These are phyloP conservation scores for Ogataea sp. DNA, from an alignment of 805 yeast species.

Conservation along the genomic window DNA sequence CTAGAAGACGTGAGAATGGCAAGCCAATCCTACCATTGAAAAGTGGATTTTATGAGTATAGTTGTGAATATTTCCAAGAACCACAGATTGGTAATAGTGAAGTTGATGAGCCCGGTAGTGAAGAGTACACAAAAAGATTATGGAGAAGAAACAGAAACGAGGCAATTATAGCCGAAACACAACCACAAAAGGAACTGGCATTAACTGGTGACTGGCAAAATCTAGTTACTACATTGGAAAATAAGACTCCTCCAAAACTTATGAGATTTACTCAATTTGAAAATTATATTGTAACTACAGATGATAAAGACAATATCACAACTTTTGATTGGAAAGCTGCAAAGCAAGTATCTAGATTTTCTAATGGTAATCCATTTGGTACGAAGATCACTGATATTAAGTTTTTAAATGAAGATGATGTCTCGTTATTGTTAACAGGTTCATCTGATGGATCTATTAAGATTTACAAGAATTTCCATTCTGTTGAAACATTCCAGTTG, in stretches of 20 bases:
- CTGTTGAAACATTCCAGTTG: slow-evolving; percentile 44
- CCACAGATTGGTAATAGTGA: slow-evolving; percentile 88
- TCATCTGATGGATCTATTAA: slow-evolving; percentile 93
- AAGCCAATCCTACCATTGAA: slow-evolving; percentile 45
- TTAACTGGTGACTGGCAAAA: slow-evolving; percentile 81
- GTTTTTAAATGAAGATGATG: slow-evolving; percentile 87
- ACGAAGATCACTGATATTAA: slow-evolving; percentile 83
- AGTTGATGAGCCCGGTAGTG: slow-evolving; percentile 86
- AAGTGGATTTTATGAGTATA: slow-evolving; percentile 64
- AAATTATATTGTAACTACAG: slow-evolving; percentile 67
- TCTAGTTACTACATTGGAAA: slow-evolving; percentile 49
- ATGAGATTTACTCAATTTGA: slow-evolving; percentile 88
- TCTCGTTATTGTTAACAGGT: slow-evolving; percentile 77
- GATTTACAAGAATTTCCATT: slow-evolving; percentile 70
- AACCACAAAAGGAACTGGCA: slow-evolving; percentile 78
- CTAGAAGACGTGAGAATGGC: slow-evolving; percentile 19
- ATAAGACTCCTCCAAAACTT: slow-evolving; percentile 71
- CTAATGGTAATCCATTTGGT: slow-evolving; percentile 80
- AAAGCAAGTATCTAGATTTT: slow-evolving; percentile 55
- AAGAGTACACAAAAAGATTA: slow-evolving; percentile 67
- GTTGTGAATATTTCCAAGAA: slow-evolving; percentile 89
- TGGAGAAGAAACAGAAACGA: slow-evolving; percentile 94
- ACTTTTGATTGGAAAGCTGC: slow-evolving; percentile 82
- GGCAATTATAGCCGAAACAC: slow-evolving; percentile 77
- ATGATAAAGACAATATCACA: slow-evolving; percentile 74